Evolutionary conservation across 2,329 filamentous ascomycete genomes (phyloP).

Genomic region (Elsinoe necatrix): DNA sequence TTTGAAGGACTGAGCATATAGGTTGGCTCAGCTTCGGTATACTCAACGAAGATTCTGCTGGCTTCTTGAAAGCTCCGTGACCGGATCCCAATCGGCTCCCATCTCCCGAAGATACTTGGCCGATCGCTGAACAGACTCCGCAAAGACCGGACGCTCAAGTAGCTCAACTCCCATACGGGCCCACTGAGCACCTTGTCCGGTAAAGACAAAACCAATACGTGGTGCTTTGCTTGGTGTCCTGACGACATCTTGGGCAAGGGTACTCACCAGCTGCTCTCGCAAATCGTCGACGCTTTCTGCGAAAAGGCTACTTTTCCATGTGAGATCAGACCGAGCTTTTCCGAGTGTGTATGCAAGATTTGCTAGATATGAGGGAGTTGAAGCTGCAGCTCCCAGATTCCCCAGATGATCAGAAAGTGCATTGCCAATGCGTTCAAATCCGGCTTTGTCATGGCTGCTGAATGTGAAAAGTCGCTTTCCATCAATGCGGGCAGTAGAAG

Average conservation of each 20-base stretch:
- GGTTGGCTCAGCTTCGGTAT: constrained; percentile 34
- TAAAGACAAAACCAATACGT: constrained; percentile 16
- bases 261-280: neutral
- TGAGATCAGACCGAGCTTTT: too few species aligned
- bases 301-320: constrained; percentile 18
- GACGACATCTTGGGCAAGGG: neutral
- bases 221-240: neutral
- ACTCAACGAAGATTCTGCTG: too few species aligned
- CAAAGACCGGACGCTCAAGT: constrained; percentile 14
- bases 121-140: neutral
- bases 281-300: constrained; percentile 8
- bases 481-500: too few species aligned
- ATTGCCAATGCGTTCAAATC: too few species aligned
- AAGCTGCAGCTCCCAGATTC: too few species aligned
- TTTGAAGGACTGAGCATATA: constrained; percentile 47
- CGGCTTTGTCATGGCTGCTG: too few species aligned
- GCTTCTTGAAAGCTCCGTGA: too few species aligned
- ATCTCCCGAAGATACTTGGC: neutral
- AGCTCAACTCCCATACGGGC: constrained; percentile 18
- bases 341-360: too few species aligned
- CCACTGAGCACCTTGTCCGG: constrained; percentile 21
- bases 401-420: neutral
- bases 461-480: too few species aligned
- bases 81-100: too few species aligned
- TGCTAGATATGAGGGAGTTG: too few species aligned